A percentile compares a stretch with the other conserved stretches of the same genome.
phyloP scores from a whole-genome alignment of 495 filamentous ascomycete species.

The Neurospora sp. region DNA sequence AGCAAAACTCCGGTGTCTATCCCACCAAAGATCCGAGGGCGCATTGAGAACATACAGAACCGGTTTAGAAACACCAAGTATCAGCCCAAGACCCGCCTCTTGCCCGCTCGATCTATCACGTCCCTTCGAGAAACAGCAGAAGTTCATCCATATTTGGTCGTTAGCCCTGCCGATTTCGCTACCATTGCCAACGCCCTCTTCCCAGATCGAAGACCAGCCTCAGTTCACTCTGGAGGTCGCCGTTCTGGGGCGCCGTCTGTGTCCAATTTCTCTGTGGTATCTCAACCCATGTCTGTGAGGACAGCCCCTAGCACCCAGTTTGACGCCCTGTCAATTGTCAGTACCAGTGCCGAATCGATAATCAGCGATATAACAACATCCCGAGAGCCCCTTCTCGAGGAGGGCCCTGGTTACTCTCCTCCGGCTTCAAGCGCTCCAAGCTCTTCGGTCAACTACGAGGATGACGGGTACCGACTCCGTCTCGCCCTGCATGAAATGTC shows the following conservation, averaged over 20 bases:
- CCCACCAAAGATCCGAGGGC: constrained; percentile 55
- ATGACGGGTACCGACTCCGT: constrained; percentile 45
- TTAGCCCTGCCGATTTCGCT: constrained; percentile 63
- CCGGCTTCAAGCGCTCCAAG: constrained; percentile 27
- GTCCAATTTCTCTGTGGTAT: constrained; percentile 48
- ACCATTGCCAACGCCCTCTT: constrained; percentile 64
- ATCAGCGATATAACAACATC: constrained; percentile 59
- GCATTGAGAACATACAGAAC: constrained; percentile 67
- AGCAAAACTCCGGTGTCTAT: constrained; percentile 54
- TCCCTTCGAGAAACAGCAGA: constrained; percentile 60
- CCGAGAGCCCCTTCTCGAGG: constrained; percentile 52
- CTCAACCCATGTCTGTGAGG: constrained; percentile 35
- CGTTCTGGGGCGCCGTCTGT: constrained; percentile 58
- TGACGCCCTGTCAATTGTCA: constrained; percentile 52
- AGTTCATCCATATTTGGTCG: constrained; percentile 61
- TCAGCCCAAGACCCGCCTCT: constrained; percentile 47
- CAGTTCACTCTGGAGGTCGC: constrained; percentile 41
- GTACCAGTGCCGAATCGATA: constrained; percentile 57
- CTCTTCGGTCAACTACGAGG: constrained; percentile 33
- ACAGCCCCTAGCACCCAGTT: constrained; percentile 33
- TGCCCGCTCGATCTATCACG: constrained; percentile 58
- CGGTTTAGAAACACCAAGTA: constrained; percentile 47
- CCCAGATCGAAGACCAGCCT: constrained; percentile 50
- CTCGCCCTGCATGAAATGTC: constrained; percentile 57
- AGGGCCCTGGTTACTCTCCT: constrained; percentile 34